A percentile compares a stretch with the other conserved stretches of the same genome.
These are phyloP conservation scores for Ploettnerulaceae sp. DNA, from an alignment of 2,329 filamentous ascomycete genomes.

Conservation along the genomic window DNA sequence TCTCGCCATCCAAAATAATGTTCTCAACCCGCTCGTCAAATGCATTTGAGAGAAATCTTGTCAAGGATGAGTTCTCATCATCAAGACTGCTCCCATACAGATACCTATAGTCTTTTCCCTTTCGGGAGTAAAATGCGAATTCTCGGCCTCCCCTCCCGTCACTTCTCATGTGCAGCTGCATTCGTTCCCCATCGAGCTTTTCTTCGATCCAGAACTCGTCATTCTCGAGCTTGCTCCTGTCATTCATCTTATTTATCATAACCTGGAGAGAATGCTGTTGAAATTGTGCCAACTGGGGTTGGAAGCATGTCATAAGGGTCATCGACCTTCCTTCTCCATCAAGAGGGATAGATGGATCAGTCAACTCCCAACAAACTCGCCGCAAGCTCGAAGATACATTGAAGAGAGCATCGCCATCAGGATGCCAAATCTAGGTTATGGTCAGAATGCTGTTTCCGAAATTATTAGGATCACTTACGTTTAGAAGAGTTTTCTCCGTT, in stretches of 20 bases:
- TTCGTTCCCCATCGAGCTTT: conserved; percentile 93
- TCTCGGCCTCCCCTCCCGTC: conserved; percentile 65
- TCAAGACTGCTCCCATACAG: conserved; percentile 77
- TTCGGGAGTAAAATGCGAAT: conserved; percentile 91
- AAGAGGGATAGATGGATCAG: conserved; percentile 66
- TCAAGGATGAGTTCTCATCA: conserved; percentile 72
- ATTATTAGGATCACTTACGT: conserved; percentile 35
- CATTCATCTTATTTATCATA: conserved; percentile 64
- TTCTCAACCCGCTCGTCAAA: conserved; percentile 76
- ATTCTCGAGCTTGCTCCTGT: conserved; percentile 57
- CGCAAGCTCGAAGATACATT: conserved; percentile 87
- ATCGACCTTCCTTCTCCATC: conserved; percentile 72
- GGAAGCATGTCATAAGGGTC: conserved; percentile 87
- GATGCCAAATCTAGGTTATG: conserved; percentile 68
- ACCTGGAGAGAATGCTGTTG: conserved; percentile 78
- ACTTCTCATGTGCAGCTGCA: conserved; percentile 88
- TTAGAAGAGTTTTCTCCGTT: conserved; percentile 82
- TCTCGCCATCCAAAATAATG: conserved; percentile 92
- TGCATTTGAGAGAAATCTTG: conserved; percentile 70
- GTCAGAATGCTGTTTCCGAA: conserved; percentile 6
- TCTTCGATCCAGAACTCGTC: conserved; percentile 93
- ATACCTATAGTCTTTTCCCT: conserved; percentile 94
- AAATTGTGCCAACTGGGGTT: conserved; percentile 91
- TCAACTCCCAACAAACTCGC: conserved; percentile 90
- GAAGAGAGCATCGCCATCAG: conserved; percentile 72